These are phyloP conservation scores for Dictyostelium firmibasis DNA, from an alignment of 78 protist species.

Conservation along the genomic window DNA sequence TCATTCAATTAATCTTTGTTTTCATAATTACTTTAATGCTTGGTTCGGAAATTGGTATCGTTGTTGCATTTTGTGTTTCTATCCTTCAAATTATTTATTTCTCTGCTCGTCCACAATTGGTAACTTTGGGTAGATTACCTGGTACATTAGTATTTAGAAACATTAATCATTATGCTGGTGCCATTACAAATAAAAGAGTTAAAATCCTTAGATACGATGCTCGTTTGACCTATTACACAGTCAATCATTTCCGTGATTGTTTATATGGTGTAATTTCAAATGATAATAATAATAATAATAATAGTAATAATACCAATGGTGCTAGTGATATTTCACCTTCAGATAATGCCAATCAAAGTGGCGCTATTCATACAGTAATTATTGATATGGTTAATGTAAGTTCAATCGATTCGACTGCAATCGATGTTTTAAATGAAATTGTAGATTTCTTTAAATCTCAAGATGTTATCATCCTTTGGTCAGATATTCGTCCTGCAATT, in stretches of 20 bases:
- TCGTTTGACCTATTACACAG: conserved; percentile 67
- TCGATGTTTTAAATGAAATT: conserved; percentile 66
- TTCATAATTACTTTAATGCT: conserved; percentile 49
- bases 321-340: background rate
- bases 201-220: conserved; percentile 65
- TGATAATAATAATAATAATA: background rate
- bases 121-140: conserved; percentile 50
- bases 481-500: conserved; percentile 21
- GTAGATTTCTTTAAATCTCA: conserved; percentile 20
- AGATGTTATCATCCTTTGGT: conserved; percentile 23
- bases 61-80: conserved; percentile 63
- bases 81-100: conserved; percentile 71
- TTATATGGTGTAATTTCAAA: background rate
- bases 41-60: conserved; percentile 60
- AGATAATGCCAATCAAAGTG: background rate
- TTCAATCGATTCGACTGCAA: conserved; percentile 58
- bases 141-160: conserved; percentile 73
- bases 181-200: conserved; percentile 28
- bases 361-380: background rate
- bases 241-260: conserved; percentile 60
- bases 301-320: background rate
- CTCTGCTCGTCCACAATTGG: conserved; percentile 70
- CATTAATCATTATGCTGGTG: conserved; percentile 50
- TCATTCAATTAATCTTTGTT: conserved; percentile 33
- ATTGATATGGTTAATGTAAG: conserved; percentile 62